Evolutionary conservation across 1,139 yeast species (phyloP).

Genomic region (Geotrichum europaeum): DNA sequence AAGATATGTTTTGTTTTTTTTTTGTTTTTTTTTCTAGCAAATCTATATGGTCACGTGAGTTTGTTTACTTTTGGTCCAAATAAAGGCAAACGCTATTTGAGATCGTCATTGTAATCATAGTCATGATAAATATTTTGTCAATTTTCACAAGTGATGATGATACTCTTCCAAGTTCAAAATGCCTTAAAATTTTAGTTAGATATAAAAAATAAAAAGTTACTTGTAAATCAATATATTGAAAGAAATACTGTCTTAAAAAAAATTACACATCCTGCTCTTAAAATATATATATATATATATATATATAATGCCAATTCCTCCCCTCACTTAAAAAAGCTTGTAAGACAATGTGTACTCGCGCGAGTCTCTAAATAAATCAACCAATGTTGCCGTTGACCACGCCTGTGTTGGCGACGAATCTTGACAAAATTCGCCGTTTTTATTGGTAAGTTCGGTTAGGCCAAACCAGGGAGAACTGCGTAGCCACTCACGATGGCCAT

Average conservation of each 20-base stretch:
- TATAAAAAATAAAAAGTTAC: neutral
- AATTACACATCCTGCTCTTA: neutral
- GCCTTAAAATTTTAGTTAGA: too few species aligned
- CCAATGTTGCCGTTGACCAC: constrained; percentile 83
- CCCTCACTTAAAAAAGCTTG: neutral
- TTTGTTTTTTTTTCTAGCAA: neutral
- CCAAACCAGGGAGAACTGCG: constrained; percentile 84
- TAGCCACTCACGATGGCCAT: constrained; percentile 65
- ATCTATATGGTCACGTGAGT: neutral
- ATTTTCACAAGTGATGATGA: too few species aligned
- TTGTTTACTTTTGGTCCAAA: neutral
- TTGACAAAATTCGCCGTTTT: constrained; percentile 68
- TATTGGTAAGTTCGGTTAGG: constrained; percentile 83
- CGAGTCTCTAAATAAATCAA: constrained; percentile 72
- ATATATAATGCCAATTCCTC: neutral
- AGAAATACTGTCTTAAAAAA: neutral
- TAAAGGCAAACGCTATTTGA: neutral
- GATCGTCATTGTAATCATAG: neutral
- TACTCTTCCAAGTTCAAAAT: too few species aligned
- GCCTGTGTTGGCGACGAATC: constrained; percentile 97
- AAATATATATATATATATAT: too few species aligned
- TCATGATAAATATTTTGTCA: neutral
- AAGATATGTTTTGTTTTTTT: neutral
- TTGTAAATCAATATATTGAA: neutral
- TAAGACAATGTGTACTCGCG: neutral